Percentiles rank a stretch among this genome's conserved stretches.
phyloP scores from a whole-genome alignment of 23 red algal genomes.

The Pyropia yezoensis region DNA sequence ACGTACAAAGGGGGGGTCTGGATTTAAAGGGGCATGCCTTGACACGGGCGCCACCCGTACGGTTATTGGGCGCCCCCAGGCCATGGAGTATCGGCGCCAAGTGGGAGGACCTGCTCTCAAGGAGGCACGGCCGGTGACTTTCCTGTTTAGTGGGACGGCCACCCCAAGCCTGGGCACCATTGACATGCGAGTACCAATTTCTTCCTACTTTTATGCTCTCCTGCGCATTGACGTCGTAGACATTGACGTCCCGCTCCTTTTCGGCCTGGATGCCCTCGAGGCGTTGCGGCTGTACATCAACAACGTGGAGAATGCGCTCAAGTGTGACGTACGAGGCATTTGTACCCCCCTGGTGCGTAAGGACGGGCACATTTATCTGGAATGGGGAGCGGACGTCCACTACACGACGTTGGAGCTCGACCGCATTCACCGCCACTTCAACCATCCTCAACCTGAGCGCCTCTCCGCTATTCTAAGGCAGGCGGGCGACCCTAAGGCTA shows the following conservation, averaged over 20 bases:
- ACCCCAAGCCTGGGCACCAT: neutral
- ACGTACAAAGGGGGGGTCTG: neutral
- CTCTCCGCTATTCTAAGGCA: neutral
- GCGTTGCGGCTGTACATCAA: neutral
- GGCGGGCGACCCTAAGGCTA: neutral
- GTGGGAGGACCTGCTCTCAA: neutral
- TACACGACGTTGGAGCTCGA: neutral
- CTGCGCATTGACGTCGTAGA: constrained; percentile 2
- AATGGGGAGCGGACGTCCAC: neutral
- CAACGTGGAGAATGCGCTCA: neutral
- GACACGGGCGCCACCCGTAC: neutral
- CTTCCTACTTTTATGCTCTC: neutral
- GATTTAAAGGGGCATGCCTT: constrained; percentile 6
- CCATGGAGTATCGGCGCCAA: neutral
- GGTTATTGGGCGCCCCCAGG: neutral
- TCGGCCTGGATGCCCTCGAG: constrained; percentile 6
- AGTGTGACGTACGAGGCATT: neutral
- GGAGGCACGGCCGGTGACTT: neutral
- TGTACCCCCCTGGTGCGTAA: neutral
- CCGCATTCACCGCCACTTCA: constrained; percentile 12
- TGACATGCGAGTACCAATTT: constrained; percentile 2
- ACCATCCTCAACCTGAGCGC: constrained; percentile 6
- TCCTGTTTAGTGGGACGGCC: neutral
- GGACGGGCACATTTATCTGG: constrained; percentile 5
- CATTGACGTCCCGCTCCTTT: constrained; percentile 1